Percentiles rank a stretch among this genome's conserved stretches.
These are phyloP conservation scores for Diaporthe sp. DNA, from an alignment of 2,329 filamentous ascomycete genomes.

Conservation along the genomic window DNA sequence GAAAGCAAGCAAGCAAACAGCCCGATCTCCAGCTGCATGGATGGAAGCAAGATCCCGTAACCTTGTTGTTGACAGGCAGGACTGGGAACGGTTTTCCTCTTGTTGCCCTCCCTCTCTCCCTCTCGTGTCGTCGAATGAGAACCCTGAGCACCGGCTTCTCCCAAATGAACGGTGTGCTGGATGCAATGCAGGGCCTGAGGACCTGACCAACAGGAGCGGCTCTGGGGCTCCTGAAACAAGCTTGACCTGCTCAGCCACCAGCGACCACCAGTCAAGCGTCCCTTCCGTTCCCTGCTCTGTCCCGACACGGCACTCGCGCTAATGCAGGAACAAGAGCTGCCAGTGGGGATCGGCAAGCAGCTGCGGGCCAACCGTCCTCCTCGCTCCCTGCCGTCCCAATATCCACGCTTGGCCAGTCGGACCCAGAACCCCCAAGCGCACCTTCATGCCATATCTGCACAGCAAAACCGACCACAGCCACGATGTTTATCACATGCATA, in stretches of 20 bases:
- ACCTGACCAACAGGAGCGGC: constrained; percentile 23
- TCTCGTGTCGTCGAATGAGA: neutral
- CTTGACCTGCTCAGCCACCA: constrained; percentile 39
- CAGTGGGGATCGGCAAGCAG: constrained; percentile 11
- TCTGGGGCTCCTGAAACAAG: constrained; percentile 32
- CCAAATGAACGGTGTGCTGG: constrained; percentile 13
- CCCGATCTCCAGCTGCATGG: constrained; percentile 8
- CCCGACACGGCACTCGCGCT: constrained; percentile 20
- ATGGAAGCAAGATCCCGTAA: constrained; percentile 4
- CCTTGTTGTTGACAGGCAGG: neutral
- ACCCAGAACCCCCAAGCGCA: neutral
- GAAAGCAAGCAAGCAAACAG: too few species aligned
- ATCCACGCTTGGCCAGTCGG: constrained; percentile 15
- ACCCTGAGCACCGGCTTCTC: neutral
- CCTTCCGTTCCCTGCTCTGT: neutral
- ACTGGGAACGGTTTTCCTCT: neutral
- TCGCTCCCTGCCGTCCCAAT: neutral
- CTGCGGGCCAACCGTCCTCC: constrained; percentile 13
- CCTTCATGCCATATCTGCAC: neutral
- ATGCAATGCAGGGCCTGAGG: neutral
- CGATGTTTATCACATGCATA: neutral
- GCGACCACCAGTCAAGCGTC: constrained; percentile 13
- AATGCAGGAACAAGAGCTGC: constrained; percentile 38
- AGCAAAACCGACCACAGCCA: constrained; percentile 1
- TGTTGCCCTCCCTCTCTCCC: neutral